Percentiles rank a stretch among this genome's conserved stretches.
Evolutionary conservation across 371 early-diverging fungal species (phyloP).

Genomic region (Haplosporangium sp.): DNA sequence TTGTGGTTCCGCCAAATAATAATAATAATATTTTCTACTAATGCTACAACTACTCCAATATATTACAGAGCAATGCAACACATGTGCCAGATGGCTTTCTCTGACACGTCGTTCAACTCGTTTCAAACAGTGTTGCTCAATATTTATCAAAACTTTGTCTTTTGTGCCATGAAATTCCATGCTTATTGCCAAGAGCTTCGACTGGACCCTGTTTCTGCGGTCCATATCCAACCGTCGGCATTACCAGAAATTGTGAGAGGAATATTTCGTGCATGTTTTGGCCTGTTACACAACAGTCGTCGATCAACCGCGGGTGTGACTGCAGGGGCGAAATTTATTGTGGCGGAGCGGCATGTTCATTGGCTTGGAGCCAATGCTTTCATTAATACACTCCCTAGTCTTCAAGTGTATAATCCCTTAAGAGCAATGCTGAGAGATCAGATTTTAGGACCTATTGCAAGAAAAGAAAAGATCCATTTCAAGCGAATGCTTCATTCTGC

Average conservation of each 20-base stretch:
- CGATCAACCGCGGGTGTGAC: constrained; percentile 19
- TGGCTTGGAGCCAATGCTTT: constrained; percentile 53
- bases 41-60: neutral
- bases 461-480: constrained; percentile 19
- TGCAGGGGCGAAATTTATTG: constrained; percentile 14
- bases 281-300: constrained; percentile 25
- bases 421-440: constrained; percentile 9
- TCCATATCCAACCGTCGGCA: constrained; percentile 14
- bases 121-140: constrained; percentile 67
- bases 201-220: constrained; percentile 17
- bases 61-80: constrained; percentile 32
- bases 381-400: constrained; percentile 18
- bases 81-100: constrained; percentile 63
- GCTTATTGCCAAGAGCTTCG: constrained; percentile 57
- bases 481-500: constrained; percentile 26
- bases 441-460: constrained; percentile 13
- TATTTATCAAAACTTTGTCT: constrained; percentile 73
- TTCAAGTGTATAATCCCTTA: constrained; percentile 12
- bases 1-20: too few relatives aligned
- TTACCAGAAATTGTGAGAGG: constrained; percentile 13
- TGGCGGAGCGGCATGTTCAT: constrained; percentile 41
- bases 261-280: constrained; percentile 34
- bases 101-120: constrained; percentile 72
- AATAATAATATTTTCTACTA: too few relatives aligned
- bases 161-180: constrained; percentile 76